Evolutionary conservation across 805 yeast genomes (phyloP), one percentile per base, ranked within the genome.

Genomic region (Clavispora asparagi): DNA sequence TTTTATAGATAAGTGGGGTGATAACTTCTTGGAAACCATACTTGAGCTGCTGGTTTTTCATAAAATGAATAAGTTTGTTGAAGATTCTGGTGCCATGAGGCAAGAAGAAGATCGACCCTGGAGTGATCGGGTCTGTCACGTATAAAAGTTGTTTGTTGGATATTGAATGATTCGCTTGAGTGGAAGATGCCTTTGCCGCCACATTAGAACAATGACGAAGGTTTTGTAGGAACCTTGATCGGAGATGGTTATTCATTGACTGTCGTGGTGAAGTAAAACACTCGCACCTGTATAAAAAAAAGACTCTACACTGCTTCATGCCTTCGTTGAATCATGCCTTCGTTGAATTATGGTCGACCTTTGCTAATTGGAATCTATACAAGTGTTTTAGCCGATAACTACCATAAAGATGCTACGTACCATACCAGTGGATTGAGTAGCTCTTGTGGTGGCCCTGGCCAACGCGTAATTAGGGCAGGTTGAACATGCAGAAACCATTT

Each of bases 1-100:
- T 83, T 56, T 85, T 86, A 68, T 85, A 94, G 12, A 94, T 85
- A 54, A 92, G 74, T 1, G 99, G 99, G 0, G 97, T 87, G 26
- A 92, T 79, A 6, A 94, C 97, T 66, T 94, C 98, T 48, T 87
- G 82, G 59, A 90, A 94, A 0, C 95, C 96, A 55, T 83, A 85
- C 49, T 76, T 79, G 17, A 78, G 67, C 63, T 90, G 95, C 60
- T 89, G 97, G 36, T 81, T 68, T 60, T 88, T 86, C 92, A 94
- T 91, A 64, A 90, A 94, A 38, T 73, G 74, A 12, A 88, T 73
- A 49, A 94, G 68, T 53, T 81, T 85, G 63, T 89, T 87, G 71
- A 91, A 87, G 25, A 94, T 77, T 39, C 92, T 72, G 1, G 97
- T 82, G 2, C 99, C 99, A 59, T 89, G 90, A 1, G 98, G 98